Percentiles rank a stretch among this genome's conserved stretches.
Evolutionary conservation across 2,329 filamentous ascomycete genomes (phyloP).

Genomic region (Paramyrothecium sp.): DNA sequence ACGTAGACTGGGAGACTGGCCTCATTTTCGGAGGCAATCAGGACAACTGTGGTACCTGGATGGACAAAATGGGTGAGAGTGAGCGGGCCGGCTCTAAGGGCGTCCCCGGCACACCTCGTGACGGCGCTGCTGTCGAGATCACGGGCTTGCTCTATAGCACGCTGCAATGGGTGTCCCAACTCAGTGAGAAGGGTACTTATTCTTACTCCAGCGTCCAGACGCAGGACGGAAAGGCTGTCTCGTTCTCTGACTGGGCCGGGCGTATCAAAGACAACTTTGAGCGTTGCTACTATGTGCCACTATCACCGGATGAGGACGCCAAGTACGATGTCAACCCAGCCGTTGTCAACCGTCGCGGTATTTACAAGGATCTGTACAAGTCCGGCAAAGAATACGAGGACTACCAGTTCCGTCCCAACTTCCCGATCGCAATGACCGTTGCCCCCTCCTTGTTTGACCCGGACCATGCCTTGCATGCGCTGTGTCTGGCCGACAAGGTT

Average conservation of each 20-base stretch:
- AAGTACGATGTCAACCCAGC: slow-evolving; percentile 77
- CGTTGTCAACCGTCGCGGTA: slow-evolving; percentile 85
- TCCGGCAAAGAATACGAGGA: slow-evolving; percentile 96
- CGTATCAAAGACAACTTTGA: slow-evolving; percentile 87
- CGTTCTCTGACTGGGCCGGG: slow-evolving; percentile 75
- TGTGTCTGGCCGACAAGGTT: slow-evolving; percentile 75
- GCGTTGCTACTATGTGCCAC: slow-evolving; percentile 83
- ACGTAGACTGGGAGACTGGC: slow-evolving; percentile 86
- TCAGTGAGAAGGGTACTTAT: slow-evolving; percentile 69
- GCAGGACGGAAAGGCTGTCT: slow-evolving; percentile 57
- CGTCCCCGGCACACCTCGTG: slow-evolving; percentile 91
- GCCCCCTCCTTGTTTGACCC: slow-evolving; percentile 84
- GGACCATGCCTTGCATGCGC: slow-evolving; percentile 73
- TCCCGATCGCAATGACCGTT: slow-evolving; percentile 92
- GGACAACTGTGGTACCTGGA: slow-evolving; percentile 96
- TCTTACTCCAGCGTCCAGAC: slow-evolving; percentile 71
- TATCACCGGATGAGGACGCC: slow-evolving; percentile 65
- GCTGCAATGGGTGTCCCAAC: slow-evolving; percentile 71
- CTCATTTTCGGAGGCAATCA: slow-evolving; percentile 94
- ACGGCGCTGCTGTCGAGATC: slow-evolving; percentile 93
- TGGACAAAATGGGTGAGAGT: slow-evolving; percentile 99
- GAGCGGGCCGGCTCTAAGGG: slow-evolving; percentile 88
- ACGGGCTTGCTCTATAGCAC: slow-evolving; percentile 91
- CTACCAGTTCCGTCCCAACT: slow-evolving; percentile 94
- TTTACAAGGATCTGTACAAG: slow-evolving; percentile 96